phyloP scores from a whole-genome alignment of 495 filamentous ascomycete species.

The Terfezia boudieri region DNA sequence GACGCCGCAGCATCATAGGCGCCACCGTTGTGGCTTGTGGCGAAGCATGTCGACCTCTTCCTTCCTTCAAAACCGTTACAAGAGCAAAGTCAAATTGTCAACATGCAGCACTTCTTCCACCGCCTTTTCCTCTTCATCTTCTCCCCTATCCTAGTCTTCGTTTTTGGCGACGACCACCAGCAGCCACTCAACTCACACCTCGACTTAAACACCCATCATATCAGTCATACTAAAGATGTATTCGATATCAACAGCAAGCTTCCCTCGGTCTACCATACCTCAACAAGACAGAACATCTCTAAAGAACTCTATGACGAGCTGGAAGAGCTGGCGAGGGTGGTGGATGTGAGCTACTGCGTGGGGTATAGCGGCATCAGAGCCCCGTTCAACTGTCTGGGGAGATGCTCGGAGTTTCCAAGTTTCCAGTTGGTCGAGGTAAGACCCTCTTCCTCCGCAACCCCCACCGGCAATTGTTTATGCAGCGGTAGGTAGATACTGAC shows the following conservation, averaged over 20 bases:
- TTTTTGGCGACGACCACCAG: slow-evolving; percentile 14
- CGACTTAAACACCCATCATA: not conserved
- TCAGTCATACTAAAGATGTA: not conserved
- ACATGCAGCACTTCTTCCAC: slow-evolving; percentile 26
- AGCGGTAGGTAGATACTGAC: not conserved
- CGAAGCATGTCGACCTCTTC: too few species aligned
- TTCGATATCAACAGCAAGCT: not conserved
- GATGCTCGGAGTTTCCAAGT: slow-evolving; percentile 55
- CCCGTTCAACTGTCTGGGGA: slow-evolving; percentile 68
- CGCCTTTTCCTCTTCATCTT: slow-evolving; percentile 18
- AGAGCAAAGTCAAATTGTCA: not conserved
- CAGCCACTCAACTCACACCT: not conserved
- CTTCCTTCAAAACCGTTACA: too few species aligned
- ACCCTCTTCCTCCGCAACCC: not conserved
- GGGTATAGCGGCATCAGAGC: slow-evolving; percentile 46
- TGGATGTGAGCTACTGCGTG: slow-evolving; percentile 91
- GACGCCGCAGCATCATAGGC: too few species aligned
- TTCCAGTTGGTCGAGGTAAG: slow-evolving; percentile 51
- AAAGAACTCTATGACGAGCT: slow-evolving; percentile 50
- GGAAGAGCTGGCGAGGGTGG: slow-evolving; percentile 64
- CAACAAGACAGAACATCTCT: slow-evolving; percentile 25
- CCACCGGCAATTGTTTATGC: not conserved
- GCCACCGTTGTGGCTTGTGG: too few species aligned
- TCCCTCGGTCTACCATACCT: not conserved
- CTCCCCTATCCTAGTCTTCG: slow-evolving; percentile 17